Conservation (phyloP, 2,329 filamentous ascomycete species). For the Colletotrichum cereale region DNA sequence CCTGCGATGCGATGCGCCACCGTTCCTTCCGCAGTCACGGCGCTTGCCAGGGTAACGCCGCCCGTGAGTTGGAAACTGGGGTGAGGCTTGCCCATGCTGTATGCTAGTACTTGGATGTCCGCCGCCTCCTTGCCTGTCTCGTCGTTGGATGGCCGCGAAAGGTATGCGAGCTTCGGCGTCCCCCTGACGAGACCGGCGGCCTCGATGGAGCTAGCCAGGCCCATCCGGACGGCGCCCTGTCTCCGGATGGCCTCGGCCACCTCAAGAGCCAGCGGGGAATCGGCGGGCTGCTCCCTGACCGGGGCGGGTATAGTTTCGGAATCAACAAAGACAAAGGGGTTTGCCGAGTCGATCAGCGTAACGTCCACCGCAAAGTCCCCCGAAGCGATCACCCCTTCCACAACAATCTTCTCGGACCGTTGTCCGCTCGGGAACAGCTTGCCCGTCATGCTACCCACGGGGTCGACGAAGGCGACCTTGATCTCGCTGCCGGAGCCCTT, state of each 20-base stretch:
- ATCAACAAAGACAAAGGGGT: slow-evolving; percentile 65
- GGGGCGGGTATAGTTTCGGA: slow-evolving; percentile 57
- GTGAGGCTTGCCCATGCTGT: slow-evolving; percentile 64
- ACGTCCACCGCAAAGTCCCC: slow-evolving; percentile 48
- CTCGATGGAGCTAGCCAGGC: slow-evolving; percentile 58
- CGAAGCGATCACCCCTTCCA: slow-evolving; percentile 48
- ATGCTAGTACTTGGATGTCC: slow-evolving; percentile 59
- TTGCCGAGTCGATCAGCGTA: slow-evolving; percentile 53
- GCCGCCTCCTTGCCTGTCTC: slow-evolving; percentile 17
- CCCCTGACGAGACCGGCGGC: slow-evolving; percentile 49
- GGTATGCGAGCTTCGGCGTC: slow-evolving; percentile 69
- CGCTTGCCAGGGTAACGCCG: slow-evolving; percentile 60
- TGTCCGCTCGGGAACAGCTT: slow-evolving; percentile 69
- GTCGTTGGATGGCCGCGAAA: slow-evolving; percentile 51
- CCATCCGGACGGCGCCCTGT: slow-evolving; percentile 69
- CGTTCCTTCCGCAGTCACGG: slow-evolving; percentile 57
- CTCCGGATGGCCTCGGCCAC: slow-evolving; percentile 65
- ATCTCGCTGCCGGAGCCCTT: slow-evolving; percentile 65
- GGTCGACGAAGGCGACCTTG: slow-evolving; percentile 69
- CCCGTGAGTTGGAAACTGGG: slow-evolving; percentile 66
- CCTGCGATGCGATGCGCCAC: slow-evolving; percentile 46
- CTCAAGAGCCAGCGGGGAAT: slow-evolving; percentile 46
- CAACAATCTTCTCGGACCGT: slow-evolving; percentile 58
- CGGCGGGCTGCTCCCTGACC: slow-evolving; percentile 54
- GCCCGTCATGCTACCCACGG: slow-evolving; percentile 71